Base-by-base conservation (phyloP, 768 basidiomycete species). In the Trametes punicea region DNA sequence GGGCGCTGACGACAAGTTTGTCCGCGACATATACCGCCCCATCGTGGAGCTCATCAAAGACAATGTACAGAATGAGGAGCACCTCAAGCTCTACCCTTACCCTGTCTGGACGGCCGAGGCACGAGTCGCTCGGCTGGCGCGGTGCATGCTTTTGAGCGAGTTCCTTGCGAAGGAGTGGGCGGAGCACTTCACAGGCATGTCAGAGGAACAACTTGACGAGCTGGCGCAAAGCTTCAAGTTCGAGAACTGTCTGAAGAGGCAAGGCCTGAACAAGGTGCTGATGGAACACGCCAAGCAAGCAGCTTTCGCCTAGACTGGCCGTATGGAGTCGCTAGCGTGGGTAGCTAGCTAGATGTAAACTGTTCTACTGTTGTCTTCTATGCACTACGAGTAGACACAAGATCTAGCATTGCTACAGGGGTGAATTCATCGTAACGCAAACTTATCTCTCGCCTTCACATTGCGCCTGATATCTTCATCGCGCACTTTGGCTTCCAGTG, bases 171-270 rank as follows among this genome's bases (percentile, higher is more conserved):
- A 75, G 68, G 87, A 87, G 63, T 88, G 85, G 84, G 85, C 85
- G n/a, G 82, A 83, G 34, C 80, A 83, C 64, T 86, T 88, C 65
- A 64, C 74, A 9, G 82, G 83, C 0, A 80, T 78, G 74, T 75
- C 67, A 20, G 71, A 79, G 59, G 76, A 68, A 38, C 82, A 89
- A 71, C 68, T 93, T 44, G 88, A 92, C 60, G 76, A 70, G 56
- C 74, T 92, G 30, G 89, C 90, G 11, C 74, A 76, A 59, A 86
- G 85, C 69, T 91, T 93, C 75, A 77, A 76, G 68, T 86, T 83
- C 60, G 83, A 81, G 51, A 77, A 83, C 50, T 92, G 90, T 69
- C 60, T 79, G 62, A 80, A 83, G 70, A 74, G 90, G 47, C 83
- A 84, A 23, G 82, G 78, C 26, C 67, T 92, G 62, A 70, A 69